These are phyloP conservation scores for Rhizoclosmatium sp. DNA, from an alignment of 192 early-diverging fungal genomes.

Conservation along the genomic window DNA sequence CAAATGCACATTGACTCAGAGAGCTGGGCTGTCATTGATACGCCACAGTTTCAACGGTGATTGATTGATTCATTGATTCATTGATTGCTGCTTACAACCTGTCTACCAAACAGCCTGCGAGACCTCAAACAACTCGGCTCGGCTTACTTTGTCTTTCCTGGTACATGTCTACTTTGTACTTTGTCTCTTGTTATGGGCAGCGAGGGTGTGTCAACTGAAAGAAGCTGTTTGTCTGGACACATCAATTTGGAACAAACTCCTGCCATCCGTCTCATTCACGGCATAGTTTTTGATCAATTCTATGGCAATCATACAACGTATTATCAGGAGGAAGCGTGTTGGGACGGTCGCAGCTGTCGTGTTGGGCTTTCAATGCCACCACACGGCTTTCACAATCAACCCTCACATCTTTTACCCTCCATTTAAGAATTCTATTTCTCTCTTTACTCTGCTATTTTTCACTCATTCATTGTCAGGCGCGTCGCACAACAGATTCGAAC, in stretches of 20 bases:
- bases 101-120: conserved; percentile 64
- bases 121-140: conserved; percentile 90
- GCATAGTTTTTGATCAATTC: not conserved
- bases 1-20: conserved; percentile 74
- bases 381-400: not conserved
- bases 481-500: conserved; percentile 97
- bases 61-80: not conserved
- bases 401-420: too few species aligned
- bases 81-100: not conserved
- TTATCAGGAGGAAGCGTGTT: too few species aligned
- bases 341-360: too few species aligned
- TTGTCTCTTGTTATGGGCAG: not conserved
- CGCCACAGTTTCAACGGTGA: conserved; percentile 90
- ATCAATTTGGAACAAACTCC: too few species aligned
- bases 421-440: too few species aligned
- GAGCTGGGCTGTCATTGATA: conserved; percentile 82
- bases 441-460: not conserved
- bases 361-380: not conserved
- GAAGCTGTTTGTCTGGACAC: too few species aligned
- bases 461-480: conserved; percentile 61
- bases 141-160: conserved; percentile 88
- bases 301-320: not conserved
- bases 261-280: not conserved
- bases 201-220: too few species aligned
- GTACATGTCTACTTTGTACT: conserved; percentile 13